Conservation (phyloP, 169 alveolate species). For the Pseudocohnilembus persalinus region DNA sequence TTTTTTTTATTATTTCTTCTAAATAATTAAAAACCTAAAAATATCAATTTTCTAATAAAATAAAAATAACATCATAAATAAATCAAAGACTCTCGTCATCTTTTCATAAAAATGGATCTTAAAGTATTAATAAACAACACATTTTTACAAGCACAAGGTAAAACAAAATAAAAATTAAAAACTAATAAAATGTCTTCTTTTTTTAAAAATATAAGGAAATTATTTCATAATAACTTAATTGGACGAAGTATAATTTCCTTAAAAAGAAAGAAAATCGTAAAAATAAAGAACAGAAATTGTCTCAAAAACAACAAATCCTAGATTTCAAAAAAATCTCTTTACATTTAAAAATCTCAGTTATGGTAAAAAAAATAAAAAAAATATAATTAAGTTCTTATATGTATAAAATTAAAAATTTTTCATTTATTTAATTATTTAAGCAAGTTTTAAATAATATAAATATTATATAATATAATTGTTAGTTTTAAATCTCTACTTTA, state of each 20-base stretch:
- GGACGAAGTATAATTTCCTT: constrained; percentile 33
- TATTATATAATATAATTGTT: no score
- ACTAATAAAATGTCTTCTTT: no score
- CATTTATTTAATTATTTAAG: no score
- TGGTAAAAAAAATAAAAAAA: constrained; percentile 9
- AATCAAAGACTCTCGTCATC: no score
- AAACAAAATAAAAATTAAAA: no score
- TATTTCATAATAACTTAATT: constrained; percentile 38
- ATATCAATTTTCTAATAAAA: no score
- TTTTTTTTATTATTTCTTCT: no score
- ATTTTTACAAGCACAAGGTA: neutral
- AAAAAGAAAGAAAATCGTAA: constrained; percentile 23
- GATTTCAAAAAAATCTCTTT: constrained; percentile 34
- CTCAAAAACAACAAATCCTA: constrained; percentile 14
- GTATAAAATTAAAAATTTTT: no score
- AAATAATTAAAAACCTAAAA: no score
- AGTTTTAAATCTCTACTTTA: no score
- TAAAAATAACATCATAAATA: neutral
- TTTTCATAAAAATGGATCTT: neutral
- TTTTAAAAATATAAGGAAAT: constrained; percentile 30
- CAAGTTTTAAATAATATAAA: no score
- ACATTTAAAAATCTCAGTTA: constrained; percentile 26
- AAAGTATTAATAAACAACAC: neutral
- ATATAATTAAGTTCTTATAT: no score
- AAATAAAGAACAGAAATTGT: constrained; percentile 39